These are phyloP conservation scores for Colletotrichum tanaceti DNA, from an alignment of 2,329 filamentous ascomycete genomes.

Conservation along the genomic window DNA sequence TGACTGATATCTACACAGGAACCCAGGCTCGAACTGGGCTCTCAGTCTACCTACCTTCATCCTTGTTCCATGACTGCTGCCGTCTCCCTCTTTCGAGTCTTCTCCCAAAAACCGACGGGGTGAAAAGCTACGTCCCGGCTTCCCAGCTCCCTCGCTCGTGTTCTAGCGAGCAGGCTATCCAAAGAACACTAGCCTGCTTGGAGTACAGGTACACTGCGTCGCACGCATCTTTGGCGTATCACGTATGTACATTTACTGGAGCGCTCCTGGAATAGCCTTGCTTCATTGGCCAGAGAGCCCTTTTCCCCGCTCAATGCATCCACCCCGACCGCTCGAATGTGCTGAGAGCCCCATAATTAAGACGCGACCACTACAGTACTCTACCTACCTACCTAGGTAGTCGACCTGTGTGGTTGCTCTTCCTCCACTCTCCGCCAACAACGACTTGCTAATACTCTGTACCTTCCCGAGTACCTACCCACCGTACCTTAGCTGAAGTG, in stretches of 20 bases:
- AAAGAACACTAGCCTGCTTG: slow-evolving; percentile 21
- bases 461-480: slow-evolving; percentile 8
- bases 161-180: slow-evolving; percentile 33
- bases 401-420: neutral
- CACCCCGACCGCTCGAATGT: slow-evolving; percentile 16
- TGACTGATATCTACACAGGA: too few relatives aligned
- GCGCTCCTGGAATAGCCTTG: neutral
- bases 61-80: neutral
- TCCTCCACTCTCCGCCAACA: slow-evolving; percentile 10
- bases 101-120: slow-evolving; percentile 13
- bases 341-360: slow-evolving; percentile 24
- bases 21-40: neutral
- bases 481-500: slow-evolving; percentile 10
- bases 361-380: too few relatives aligned
- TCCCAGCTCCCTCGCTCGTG: slow-evolving; percentile 35
- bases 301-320: slow-evolving; percentile 39
- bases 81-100: too few relatives aligned
- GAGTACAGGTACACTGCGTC: slow-evolving; percentile 33
- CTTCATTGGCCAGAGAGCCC: slow-evolving; percentile 32
- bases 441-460: slow-evolving; percentile 6
- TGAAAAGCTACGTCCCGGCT: slow-evolving; percentile 26
- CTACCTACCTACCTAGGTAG: too few relatives aligned
- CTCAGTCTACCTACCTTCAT: neutral
- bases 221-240: slow-evolving; percentile 29
- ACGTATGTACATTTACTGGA: slow-evolving; percentile 37